Evolutionary conservation across 2,329 filamentous ascomycete genomes (phyloP), one percentile per base, ranked within the genome.

Genomic region (Colletotrichum godetiae): DNA sequence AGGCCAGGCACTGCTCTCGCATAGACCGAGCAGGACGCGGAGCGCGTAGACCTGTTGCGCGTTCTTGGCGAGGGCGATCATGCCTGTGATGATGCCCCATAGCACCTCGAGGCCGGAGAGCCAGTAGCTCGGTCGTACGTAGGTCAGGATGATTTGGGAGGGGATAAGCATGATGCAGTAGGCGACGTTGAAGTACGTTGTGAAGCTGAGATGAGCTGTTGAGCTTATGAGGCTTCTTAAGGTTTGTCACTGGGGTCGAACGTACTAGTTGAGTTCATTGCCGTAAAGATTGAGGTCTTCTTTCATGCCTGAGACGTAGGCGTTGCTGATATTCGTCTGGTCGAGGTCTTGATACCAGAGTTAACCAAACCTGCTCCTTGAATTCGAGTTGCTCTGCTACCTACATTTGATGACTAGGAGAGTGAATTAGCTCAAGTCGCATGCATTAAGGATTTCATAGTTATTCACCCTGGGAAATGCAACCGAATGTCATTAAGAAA

Each of bases 271-370:
- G 59, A 82, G 73, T 78, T 88, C 80, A 49, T 85, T 84, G 8
- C 85, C 86, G 15, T 84, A 83, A 70, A 89, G 82, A 2, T 76
- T 85, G 22, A 87, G 79, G 27, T 88, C 86, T 61, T 87, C 84
- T 64, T 82, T 83, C 81, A 86, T 86, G 4, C 86, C 86, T 13
- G 83, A 85, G 11, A 88, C 85, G 75, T 87, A 87, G 6, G 86
- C 86, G 77, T 87, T 87, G 53, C 62, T 78, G 19, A 84, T 79
- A 53, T 84, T 84, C 19, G 79, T 82, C n/a, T 82, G 80, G 62
- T 84, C 82, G 11, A 84, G 80, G 59, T 69, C 70, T 73, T 63
- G 24, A 31, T 22, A 12, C 6, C 27, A 2, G 11, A 13, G 60
- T 53, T 27, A 63, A 53, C 24, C 29, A 13, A 19, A 46, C 8